These are phyloP conservation scores for Erodium chrysanthum DNA, from an alignment of 441 rosid genomes.

Conservation along the genomic window DNA sequence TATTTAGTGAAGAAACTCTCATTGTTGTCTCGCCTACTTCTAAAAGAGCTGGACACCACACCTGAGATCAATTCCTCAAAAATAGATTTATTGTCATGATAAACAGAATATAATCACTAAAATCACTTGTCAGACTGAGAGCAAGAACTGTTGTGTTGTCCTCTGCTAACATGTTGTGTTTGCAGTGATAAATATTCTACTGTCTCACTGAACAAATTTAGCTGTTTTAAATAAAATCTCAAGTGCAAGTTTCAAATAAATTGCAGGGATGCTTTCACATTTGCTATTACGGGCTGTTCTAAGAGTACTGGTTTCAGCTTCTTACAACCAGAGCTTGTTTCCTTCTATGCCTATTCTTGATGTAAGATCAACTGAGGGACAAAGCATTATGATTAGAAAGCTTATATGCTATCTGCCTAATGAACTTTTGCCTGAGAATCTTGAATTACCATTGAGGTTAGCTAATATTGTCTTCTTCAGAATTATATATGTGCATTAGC, in stretches of 20 bases:
- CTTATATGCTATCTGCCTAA: slow-evolving; percentile 36
- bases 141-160: background rate
- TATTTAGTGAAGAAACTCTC: background rate
- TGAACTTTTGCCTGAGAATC: slow-evolving; percentile 28
- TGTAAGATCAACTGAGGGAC: slow-evolving; percentile 23
- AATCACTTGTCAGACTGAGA: background rate
- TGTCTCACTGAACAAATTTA: background rate
- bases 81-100: background rate
- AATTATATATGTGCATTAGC: slow-evolving; percentile 10
- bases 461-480: slow-evolving; percentile 7
- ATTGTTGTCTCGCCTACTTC: too few species aligned
- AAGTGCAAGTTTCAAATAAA: background rate
- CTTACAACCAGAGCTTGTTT: slow-evolving; percentile 25
- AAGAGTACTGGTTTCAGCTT: slow-evolving; percentile 38
- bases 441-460: slow-evolving; percentile 50
- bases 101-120: background rate
- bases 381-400: slow-evolving; percentile 28
- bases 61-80: background rate
- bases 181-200: background rate
- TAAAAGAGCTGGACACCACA: background rate
- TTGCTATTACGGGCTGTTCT: slow-evolving; percentile 38
- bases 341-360: slow-evolving; percentile 18
- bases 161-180: background rate
- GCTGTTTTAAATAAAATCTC: background rate
- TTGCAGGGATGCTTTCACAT: slow-evolving; percentile 33